Conservation (phyloP, 495 filamentous ascomycete genomes). For the Podospora appendiculata region DNA sequence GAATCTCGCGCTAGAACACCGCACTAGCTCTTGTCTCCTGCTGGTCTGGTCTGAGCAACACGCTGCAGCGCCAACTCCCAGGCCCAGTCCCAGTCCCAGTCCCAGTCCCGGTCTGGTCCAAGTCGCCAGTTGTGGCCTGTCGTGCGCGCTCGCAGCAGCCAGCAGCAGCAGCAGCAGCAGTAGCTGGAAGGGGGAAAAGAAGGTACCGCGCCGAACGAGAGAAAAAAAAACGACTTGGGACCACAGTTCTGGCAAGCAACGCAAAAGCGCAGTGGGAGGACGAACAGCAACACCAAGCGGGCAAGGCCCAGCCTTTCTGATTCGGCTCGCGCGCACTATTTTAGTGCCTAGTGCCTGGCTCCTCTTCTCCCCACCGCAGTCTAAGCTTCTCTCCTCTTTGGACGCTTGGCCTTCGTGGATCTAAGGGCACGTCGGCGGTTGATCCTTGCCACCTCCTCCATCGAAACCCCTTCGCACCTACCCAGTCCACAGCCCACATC, state of each 20-base stretch:
- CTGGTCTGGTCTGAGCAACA: slow-evolving; percentile 3
- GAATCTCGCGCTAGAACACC: slow-evolving; percentile 9
- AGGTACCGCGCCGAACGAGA: too few relatives aligned
- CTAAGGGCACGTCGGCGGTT: neutral
- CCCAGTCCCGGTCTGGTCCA: too few relatives aligned
- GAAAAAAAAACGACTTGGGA: too few relatives aligned
- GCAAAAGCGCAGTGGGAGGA: neutral
- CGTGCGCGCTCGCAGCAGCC: neutral
- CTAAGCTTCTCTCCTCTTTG: neutral
- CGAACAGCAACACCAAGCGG: neutral
- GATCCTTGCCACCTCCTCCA: slow-evolving; percentile 9
- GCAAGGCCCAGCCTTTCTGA: slow-evolving; percentile 9
- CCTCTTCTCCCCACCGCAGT: slow-evolving; percentile 5
- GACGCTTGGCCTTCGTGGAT: slow-evolving; percentile 6
- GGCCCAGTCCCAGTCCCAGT: too few relatives aligned
- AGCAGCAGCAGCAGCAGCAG: slow-evolving; percentile 1
- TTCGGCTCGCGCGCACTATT: slow-evolving; percentile 8
- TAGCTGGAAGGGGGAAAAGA: too few relatives aligned
- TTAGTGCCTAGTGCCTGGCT: slow-evolving; percentile 12
- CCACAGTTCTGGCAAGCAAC: neutral
- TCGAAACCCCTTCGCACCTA: slow-evolving; percentile 4
- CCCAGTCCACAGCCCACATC: neutral
- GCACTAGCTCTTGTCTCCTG: slow-evolving; percentile 3
- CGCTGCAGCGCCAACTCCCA: neutral
- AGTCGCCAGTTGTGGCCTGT: too few relatives aligned